Percentiles rank a stretch among this genome's conserved stretches.
Conservation (phyloP, 2,329 filamentous ascomycete genomes). For the Monosporascus sp. region DNA sequence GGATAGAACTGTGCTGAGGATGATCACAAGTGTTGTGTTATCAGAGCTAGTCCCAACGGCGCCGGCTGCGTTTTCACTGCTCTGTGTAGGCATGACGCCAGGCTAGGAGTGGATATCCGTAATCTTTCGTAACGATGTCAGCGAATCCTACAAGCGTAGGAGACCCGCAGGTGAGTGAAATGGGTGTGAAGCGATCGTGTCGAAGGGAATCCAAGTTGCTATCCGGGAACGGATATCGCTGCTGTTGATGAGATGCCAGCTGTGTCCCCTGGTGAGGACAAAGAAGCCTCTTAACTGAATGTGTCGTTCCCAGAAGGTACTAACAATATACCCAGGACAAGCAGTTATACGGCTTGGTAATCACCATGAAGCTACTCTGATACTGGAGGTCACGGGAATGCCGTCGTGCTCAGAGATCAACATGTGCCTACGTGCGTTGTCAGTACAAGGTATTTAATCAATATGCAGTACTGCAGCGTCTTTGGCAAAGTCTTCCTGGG, state of each 20-base stretch:
- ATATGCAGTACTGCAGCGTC: neutral
- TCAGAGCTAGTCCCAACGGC: conserved; percentile 13
- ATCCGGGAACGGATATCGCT: neutral
- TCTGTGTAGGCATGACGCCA: conserved; percentile 2
- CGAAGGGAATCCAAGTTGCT: neutral
- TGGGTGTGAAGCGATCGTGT: neutral
- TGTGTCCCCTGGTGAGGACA: neutral
- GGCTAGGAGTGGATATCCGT: neutral
- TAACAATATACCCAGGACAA: neutral
- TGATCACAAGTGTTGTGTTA: conserved; percentile 42
- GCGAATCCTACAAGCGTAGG: neutral
- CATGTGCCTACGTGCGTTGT: neutral
- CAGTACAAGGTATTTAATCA: neutral
- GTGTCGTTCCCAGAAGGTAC: neutral
- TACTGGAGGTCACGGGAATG: neutral
- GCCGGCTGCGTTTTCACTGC: conserved; percentile 1
- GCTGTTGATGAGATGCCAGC: neutral
- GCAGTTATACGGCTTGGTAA: neutral
- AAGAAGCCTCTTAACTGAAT: neutral
- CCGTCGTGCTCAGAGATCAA: neutral
- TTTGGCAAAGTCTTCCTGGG: neutral
- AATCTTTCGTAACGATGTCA: neutral
- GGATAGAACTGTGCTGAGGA: conserved; percentile 45
- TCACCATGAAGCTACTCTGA: neutral
- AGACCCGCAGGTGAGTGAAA: neutral